These are phyloP conservation scores for Aquilaria sinensis DNA, from an alignment of 345 rosid genomes.

Conservation along the genomic window DNA sequence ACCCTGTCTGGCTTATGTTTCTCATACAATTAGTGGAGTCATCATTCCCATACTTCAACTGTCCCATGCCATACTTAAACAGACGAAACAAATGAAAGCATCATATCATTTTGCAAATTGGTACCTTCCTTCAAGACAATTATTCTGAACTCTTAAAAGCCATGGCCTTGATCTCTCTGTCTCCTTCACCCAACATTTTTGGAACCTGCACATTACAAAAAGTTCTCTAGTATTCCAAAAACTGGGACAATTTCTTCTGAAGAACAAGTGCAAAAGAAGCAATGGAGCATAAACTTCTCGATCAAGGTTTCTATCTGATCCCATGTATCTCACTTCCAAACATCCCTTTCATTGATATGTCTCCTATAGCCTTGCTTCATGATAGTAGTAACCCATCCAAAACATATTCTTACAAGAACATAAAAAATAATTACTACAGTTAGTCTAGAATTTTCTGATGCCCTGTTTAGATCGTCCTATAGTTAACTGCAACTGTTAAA, in stretches of 20 bases:
- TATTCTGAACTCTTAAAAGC: slow-evolving; percentile 83
- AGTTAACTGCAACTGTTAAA: too few relatives aligned
- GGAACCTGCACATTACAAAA: slow-evolving; percentile 48
- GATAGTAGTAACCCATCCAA: slow-evolving; percentile 88
- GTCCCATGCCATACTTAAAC: too few relatives aligned
- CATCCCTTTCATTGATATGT: slow-evolving; percentile 87
- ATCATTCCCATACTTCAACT: too few relatives aligned
- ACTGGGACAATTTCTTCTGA: neutral
- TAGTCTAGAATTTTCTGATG: too few relatives aligned
- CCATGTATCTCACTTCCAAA: slow-evolving; percentile 93
- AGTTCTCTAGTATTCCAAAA: neutral
- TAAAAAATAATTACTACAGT: neutral
- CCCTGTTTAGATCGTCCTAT: too few relatives aligned
- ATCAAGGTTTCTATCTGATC: slow-evolving; percentile 76
- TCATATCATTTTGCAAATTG: neutral
- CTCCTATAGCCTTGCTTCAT: slow-evolving; percentile 80
- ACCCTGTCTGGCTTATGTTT: too few relatives aligned
- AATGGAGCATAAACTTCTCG: slow-evolving; percentile 37
- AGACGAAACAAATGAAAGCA: too few relatives aligned
- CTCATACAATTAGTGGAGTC: too few relatives aligned
- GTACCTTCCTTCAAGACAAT: slow-evolving; percentile 82
- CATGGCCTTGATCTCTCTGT: slow-evolving; percentile 60
- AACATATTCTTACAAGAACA: slow-evolving; percentile 48
- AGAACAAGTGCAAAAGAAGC: slow-evolving; percentile 15
- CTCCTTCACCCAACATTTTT: slow-evolving; percentile 72